Conservation (phyloP, 2,329 filamentous ascomycete species). For the Alternaria sp. region DNA sequence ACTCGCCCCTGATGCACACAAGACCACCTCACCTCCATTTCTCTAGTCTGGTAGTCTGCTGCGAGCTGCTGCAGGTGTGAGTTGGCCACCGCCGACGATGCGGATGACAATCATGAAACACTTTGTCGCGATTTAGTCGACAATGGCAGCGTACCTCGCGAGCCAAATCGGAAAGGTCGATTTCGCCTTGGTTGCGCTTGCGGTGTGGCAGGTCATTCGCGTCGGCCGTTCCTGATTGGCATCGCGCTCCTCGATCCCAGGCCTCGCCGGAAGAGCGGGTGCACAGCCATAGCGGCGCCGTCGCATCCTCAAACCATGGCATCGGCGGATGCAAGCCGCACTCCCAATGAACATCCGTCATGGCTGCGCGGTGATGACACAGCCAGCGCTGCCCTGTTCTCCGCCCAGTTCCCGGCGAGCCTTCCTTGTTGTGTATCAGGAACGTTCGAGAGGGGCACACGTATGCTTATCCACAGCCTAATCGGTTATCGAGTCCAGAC, state of each 20-base stretch:
- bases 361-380: conserved; percentile 36
- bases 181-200: conserved; percentile 22
- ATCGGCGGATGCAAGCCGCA: conserved; percentile 35
- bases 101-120: conserved; percentile 23
- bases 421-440: conserved; percentile 24
- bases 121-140: conserved; percentile 19
- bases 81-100: conserved; percentile 31
- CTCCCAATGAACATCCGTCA: conserved; percentile 35
- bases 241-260: conserved; percentile 28
- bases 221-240: conserved; percentile 36
- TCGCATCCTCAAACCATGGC: conserved; percentile 31
- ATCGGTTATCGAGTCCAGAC: conserved; percentile 9
- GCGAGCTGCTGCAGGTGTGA: conserved; percentile 35
- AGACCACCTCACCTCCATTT: conserved; percentile 36
- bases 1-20: conserved; percentile 35
- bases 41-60: conserved; percentile 33
- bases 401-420: conserved; percentile 18
- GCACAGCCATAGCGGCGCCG: conserved; percentile 39
- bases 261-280: conserved; percentile 44
- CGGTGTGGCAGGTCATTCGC: conserved; percentile 24
- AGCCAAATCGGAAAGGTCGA: conserved; percentile 12
- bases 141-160: conserved; percentile 18
- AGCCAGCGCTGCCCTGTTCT: conserved; percentile 21
- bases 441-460: conserved; percentile 9
- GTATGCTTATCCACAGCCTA: background rate